A percentile compares a stretch with the other conserved stretches of the same genome.
Conservation (phyloP, 805 yeast genomes). For the Kuraishia hungarica region DNA sequence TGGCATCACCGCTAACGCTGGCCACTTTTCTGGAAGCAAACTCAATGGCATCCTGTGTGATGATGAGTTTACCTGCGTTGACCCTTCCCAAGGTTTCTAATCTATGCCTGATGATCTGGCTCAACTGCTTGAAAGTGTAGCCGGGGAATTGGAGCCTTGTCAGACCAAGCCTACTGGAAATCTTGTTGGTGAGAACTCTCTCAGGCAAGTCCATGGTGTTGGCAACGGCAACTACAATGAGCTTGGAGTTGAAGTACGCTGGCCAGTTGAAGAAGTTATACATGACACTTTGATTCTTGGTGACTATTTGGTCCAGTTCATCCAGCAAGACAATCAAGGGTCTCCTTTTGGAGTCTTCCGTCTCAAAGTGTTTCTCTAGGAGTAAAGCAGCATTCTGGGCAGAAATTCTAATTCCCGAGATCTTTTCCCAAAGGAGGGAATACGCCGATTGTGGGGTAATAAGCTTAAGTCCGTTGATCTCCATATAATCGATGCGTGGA, state of each 20-base stretch:
- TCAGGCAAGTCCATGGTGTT: conserved; percentile 98
- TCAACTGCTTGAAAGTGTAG: conserved; percentile 72
- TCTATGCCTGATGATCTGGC: conserved; percentile 64
- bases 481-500: conserved; percentile 57
- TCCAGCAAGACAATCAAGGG: conserved; percentile 78
- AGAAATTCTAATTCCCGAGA: conserved; percentile 51
- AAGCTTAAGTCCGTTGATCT: conserved; percentile 85
- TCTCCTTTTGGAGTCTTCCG: conserved; percentile 22
- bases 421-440: conserved; percentile 71
- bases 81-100: conserved; percentile 39
- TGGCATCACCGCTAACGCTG: conserved; percentile 94
- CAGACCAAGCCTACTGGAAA: conserved; percentile 84
- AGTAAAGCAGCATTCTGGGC: conserved; percentile 57
- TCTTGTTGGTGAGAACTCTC: conserved; percentile 75
- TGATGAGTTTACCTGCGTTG: conserved; percentile 30
- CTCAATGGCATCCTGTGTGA: conserved; percentile 69
- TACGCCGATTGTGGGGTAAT: conserved; percentile 75
- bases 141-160: conserved; percentile 85
- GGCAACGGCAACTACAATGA: conserved; percentile 88
- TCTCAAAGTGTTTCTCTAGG: conserved; percentile 62
- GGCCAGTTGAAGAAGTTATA: conserved; percentile 99
- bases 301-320: conserved; percentile 88
- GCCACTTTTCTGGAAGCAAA: conserved; percentile 93
- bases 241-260: conserved; percentile 64
- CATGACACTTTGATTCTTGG: conserved; percentile 76